Evolutionary conservation across 768 basidiomycete species (phyloP).

Genomic region (Mycena metata): DNA sequence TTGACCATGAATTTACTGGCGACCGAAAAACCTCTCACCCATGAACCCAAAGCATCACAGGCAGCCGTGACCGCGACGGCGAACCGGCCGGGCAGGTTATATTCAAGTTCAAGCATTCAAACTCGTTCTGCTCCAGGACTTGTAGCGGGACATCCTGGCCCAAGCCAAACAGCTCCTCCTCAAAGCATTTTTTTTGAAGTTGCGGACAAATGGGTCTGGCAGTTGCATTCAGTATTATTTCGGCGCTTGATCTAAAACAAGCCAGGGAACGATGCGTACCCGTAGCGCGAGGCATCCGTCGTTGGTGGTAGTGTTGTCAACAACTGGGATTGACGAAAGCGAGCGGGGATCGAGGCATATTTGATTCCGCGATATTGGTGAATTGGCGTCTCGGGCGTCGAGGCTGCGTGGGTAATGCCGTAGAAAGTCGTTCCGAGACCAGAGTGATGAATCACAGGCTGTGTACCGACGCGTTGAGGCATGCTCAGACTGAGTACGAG

Average conservation of each 20-base stretch:
- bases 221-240: constrained; percentile 7
- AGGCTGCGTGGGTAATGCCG: constrained; percentile 73
- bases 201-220: constrained; percentile 84
- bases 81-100: constrained; percentile 80
- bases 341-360: constrained; percentile 79
- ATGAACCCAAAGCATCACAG: constrained; percentile 91
- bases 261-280: constrained; percentile 58
- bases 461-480: constrained; percentile 6
- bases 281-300: constrained; percentile 75
- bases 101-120: constrained; percentile 85
- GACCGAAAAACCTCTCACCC: constrained; percentile 63
- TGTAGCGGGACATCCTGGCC: constrained; percentile 67
- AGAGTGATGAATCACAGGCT: constrained; percentile 55
- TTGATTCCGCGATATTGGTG: constrained; percentile 85
- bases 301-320: constrained; percentile 67
- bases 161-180: constrained; percentile 75
- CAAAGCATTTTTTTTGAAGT: constrained; percentile 59
- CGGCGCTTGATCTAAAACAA: constrained; percentile 9
- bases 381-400: constrained; percentile 66
- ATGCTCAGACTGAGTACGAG: neutral
- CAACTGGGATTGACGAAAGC: constrained; percentile 81
- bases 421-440: constrained; percentile 74
- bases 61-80: constrained; percentile 64
- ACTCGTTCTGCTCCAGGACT: constrained; percentile 74
- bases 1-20: constrained; percentile 14